Conservation (phyloP, 257 asterid species). For the Knoxia roxburghii region DNA sequence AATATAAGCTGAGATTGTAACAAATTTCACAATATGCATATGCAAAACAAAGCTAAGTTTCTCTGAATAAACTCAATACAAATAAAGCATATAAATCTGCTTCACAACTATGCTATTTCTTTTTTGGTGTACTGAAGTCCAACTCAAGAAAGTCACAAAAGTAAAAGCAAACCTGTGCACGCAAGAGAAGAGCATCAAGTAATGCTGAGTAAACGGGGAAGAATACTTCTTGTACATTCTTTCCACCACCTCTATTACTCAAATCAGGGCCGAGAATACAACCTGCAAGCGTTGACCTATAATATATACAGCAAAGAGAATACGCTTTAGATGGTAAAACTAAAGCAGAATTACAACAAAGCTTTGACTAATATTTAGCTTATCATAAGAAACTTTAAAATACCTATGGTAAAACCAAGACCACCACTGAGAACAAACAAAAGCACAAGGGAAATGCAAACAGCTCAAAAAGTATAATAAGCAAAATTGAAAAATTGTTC, state of each 20-base stretch:
- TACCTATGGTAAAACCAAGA: neutral
- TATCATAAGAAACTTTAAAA: neutral
- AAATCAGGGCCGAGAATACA: conserved; percentile 56
- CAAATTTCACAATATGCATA: neutral
- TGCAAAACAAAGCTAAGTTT: neutral
- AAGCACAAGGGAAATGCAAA: neutral
- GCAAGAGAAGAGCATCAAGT: conserved; percentile 68
- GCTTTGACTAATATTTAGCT: neutral
- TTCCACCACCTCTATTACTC: conserved; percentile 43
- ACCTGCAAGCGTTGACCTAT: conserved; percentile 82
- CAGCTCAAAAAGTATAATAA: neutral
- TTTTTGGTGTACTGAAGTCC: neutral
- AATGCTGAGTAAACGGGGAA: conserved; percentile 64
- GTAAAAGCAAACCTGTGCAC: conserved; percentile 58
- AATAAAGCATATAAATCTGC: neutral
- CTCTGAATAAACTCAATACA: neutral
- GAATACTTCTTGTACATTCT: conserved; percentile 43
- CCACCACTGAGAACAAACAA: neutral
- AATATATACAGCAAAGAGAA: conserved; percentile 22
- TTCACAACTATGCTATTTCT: neutral
- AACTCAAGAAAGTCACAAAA: conserved; percentile 14
- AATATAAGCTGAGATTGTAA: conserved; percentile 6
- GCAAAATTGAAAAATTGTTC: conserved; percentile 9
- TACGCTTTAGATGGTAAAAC: conserved; percentile 5
- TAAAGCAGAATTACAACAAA: neutral